Conservation (phyloP, 768 basidiomycete species). For the Xerocomellus dryophilus region DNA sequence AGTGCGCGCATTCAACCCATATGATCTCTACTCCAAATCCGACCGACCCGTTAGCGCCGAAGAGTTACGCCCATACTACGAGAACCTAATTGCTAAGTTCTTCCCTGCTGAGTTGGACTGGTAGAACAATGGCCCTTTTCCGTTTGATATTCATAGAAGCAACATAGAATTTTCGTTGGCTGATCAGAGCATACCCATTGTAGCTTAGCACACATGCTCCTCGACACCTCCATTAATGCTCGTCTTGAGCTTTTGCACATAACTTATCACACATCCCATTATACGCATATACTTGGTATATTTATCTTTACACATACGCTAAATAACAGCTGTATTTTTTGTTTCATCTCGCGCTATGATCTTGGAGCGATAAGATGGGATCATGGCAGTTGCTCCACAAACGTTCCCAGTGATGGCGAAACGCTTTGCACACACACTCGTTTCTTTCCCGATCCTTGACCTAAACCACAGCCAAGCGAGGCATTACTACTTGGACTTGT, state of each 20-base stretch:
- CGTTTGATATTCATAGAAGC: neutral
- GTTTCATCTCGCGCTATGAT: neutral
- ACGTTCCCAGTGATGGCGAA: conserved; percentile 3
- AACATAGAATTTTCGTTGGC: conserved; percentile 6
- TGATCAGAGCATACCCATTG: conserved; percentile 4
- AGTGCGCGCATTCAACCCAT: conserved; percentile 87
- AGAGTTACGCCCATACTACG: conserved; percentile 78
- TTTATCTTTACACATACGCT: neutral
- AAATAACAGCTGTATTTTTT: neutral
- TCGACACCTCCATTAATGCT: neutral
- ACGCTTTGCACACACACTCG: neutral
- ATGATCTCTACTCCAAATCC: conserved; percentile 90
- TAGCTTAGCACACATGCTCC: neutral
- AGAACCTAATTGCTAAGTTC: conserved; percentile 76
- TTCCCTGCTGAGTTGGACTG: conserved; percentile 82
- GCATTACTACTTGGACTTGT: neutral
- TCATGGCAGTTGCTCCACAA: conserved; percentile 13
- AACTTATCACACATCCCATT: conserved; percentile 18
- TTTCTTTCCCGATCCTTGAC: neutral
- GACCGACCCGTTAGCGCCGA: conserved; percentile 63
- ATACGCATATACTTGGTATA: conserved; percentile 5
- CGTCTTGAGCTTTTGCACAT: neutral
- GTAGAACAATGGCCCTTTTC: conserved; percentile 39
- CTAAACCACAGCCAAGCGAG: neutral
- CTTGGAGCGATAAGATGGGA: conserved; percentile 20